Conservation (phyloP, 2,329 filamentous ascomycete species). For the Coccinonectria pachysandricola region DNA sequence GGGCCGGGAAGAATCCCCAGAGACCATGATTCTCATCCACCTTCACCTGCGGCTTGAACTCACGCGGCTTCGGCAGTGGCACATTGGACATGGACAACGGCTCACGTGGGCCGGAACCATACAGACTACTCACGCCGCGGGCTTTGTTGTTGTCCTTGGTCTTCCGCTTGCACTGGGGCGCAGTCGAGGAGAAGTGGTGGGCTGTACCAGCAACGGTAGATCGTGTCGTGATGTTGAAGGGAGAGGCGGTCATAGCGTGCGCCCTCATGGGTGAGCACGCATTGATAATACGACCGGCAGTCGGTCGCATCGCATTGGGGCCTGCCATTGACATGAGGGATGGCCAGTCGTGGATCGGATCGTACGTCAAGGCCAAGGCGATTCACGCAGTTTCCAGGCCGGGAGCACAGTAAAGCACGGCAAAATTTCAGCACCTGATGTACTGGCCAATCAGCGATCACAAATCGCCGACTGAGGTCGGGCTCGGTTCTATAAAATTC, state of each 20-base stretch:
- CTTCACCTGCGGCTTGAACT: conserved; percentile 46
- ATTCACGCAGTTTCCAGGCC: conserved; percentile 4
- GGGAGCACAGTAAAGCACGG: not conserved
- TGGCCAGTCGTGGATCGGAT: conserved; percentile 8
- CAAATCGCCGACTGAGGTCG: not conserved
- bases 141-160: conserved; percentile 65
- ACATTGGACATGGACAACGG: conserved; percentile 64
- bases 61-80: conserved; percentile 59
- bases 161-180: conserved; percentile 37
- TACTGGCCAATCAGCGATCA: not conserved
- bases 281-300: conserved; percentile 15
- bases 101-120: conserved; percentile 64
- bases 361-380: too few relatives aligned
- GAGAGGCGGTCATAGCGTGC: conserved; percentile 5
- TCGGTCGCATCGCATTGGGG: conserved; percentile 18
- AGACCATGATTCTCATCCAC: conserved; percentile 73
- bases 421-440: conserved; percentile 14
- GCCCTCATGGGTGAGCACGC: conserved; percentile 7
- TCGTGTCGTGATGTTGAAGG: conserved; percentile 5
- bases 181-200: conserved; percentile 43
- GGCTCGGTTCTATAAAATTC: not conserved
- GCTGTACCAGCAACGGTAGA: too few relatives aligned
- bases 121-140: conserved; percentile 73
- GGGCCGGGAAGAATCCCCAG: conserved; percentile 79
- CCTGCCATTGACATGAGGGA: conserved; percentile 20